Base-by-base conservation (phyloP, 495 filamentous ascomycete genomes). In the Extremus antarcticus region DNA sequence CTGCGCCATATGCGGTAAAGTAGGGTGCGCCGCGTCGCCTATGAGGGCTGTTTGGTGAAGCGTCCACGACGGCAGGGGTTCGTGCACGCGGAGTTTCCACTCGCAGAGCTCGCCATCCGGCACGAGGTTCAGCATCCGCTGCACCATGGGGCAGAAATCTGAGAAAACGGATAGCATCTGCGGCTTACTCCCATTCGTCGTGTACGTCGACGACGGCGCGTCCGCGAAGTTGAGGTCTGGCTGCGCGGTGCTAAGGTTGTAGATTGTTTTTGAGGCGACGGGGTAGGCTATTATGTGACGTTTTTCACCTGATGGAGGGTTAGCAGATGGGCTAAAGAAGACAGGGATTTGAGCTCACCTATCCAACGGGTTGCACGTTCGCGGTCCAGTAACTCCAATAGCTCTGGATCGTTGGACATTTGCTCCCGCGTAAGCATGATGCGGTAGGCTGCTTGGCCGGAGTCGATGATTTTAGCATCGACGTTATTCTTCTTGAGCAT, bases 271-370 rank as follows among this genome's bases (percentile, higher is more conserved):
- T 70, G 75, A 79, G 63, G 75, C 75, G 54, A 94, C 80, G 0
- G 87, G 80, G 68, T 90, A 94, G 3, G 87, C 87, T 64, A 92
- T 88, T 66, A 90, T 89, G 66, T 92, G 86, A 0, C 84, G 71
- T 61, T 81, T 81, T 63, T 80, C 79, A 43, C 87, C 86, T 54
- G 90, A 86, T 86, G 85, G 90, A 32, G 86, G 78, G 8, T 81
- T 83, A 11, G 86, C 85, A n/a, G n/a, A n/a, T n/a, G n/a, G n/a
- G n/a, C n/a, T n/a, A n/a, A n/a, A n/a, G n/a, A n/a, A n/a, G n/a
- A n/a, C n/a, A n/a, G n/a, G n/a, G n/a, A n/a, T n/a, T n/a, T n/a
- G n/a, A n/a, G n/a, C n/a, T 80, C 79, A 43, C 87, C 86, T 54
- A 90, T 86, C 86, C 85, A 91, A 32, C 86, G 78, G 8, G 81